Base-by-base conservation (phyloP, 2,329 filamentous ascomycete genomes). In the Bipolaris bicolor region DNA sequence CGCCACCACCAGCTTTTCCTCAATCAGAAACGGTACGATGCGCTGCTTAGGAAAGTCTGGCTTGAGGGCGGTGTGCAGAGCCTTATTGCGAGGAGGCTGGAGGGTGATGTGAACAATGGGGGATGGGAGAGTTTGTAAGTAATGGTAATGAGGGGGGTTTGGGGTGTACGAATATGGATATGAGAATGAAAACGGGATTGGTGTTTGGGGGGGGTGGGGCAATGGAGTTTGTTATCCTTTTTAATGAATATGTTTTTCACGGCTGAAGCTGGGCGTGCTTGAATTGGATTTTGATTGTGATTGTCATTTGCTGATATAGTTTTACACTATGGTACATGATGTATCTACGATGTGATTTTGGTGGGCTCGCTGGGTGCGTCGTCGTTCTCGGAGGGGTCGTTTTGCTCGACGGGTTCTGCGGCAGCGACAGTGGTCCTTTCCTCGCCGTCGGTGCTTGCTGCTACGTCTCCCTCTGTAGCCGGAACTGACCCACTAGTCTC, bases 81-180 rank as follows among this genome's bases (percentile, higher is more conserved):
- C 65, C 88, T 92, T 45, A 97, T 99, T 73, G 91, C 90, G 63
- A 84, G 95, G 64, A 94, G 92, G 77, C 78, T 99, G 64, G 95
- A 99, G 80, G 90, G 91, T 13, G 95, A 99, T 76, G 92, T 97
- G 43, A 99, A 99, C 73, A 97, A 92, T 68, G 95, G 95, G 0
- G 95, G 95, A 0, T 99, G 95, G 95, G 95, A 99, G 80, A 97
- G 81, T 33, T 66, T 83, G 63, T 83, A 58, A 61, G n/a, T 24
- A 7, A 3, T 18, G 40, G 15, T 24, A 15, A 29, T 40, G 13
- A 16, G 10, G 18, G 18, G 13, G 18, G 16, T 6, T 34, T 52
- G 36, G 16, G 29, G 26, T 20, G 33, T 48, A 48, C 24, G 20
- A 48, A n/a, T 29, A 48, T 16, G 26, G 10, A 29, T 48, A 48